These are phyloP conservation scores for Ceratobasidium sp. DNA, from an alignment of 1,284 basidiomycete genomes.

Conservation along the genomic window DNA sequence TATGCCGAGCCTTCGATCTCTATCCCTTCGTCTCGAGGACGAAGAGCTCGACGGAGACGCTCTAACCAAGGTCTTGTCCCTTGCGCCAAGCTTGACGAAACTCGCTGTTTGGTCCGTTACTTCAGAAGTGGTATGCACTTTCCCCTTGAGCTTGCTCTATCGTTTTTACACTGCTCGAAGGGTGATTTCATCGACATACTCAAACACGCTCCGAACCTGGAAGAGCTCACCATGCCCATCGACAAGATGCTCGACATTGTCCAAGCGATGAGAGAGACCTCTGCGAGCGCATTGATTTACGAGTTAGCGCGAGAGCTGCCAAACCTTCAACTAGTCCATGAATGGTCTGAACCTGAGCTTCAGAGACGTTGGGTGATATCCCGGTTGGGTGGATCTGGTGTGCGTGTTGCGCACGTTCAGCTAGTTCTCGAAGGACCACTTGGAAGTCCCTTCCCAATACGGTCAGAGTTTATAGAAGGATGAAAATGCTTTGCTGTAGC, in stretches of 20 bases:
- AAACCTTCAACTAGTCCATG: conserved; percentile 6
- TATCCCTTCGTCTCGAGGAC: neutral
- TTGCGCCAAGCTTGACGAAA: conserved; percentile 3
- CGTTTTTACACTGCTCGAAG: neutral
- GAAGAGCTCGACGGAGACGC: neutral
- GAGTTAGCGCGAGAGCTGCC: conserved; percentile 5
- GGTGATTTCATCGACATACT: neutral
- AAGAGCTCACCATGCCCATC: neutral
- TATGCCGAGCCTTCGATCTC: conserved; percentile 8
- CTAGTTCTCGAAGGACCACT: conserved; percentile 1
- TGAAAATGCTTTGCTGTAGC: neutral
- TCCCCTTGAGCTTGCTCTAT: neutral
- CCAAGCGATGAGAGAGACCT: neutral
- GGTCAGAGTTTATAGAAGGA: neutral
- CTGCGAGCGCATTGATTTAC: conserved; percentile 6
- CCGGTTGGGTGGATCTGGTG: neutral
- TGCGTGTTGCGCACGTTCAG: neutral
- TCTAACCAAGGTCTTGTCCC: conserved; percentile 1
- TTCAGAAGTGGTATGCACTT: neutral
- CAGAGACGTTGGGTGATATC: conserved; percentile 6
- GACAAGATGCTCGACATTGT: conserved; percentile 10
- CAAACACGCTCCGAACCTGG: neutral
- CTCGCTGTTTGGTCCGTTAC: neutral
- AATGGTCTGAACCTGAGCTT: conserved; percentile 14
- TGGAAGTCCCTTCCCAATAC: neutral